Conservation (phyloP, 108 stramenopile species). For the Schizochytrium sp. region DNA sequence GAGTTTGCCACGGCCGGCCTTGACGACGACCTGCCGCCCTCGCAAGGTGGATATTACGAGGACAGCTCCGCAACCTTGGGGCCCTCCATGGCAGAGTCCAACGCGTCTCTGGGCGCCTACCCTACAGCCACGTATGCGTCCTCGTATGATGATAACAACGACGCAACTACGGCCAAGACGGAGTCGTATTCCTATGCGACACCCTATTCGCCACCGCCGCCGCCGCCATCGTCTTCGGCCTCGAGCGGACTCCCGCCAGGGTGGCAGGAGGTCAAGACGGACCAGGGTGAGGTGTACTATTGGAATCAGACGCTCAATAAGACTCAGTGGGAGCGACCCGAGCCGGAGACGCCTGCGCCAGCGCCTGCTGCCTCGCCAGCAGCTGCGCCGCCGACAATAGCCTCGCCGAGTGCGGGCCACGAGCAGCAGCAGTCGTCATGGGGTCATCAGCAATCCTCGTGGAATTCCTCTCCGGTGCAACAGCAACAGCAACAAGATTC, state of each 20-base stretch:
- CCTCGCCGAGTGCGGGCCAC: background rate
- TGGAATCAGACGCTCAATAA: background rate
- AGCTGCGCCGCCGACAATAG: background rate
- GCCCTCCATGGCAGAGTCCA: no score
- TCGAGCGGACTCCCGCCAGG: background rate
- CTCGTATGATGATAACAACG: background rate
- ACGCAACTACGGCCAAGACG: no score
- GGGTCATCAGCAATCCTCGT: no score
- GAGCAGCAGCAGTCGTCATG: no score
- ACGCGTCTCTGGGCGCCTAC: background rate
- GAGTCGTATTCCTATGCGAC: no score
- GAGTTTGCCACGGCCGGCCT: background rate
- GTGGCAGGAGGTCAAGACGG: background rate
- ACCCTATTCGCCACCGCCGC: background rate
- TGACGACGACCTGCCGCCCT: background rate
- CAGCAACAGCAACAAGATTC: no score
- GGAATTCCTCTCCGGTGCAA: no score
- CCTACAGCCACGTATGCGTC: background rate
- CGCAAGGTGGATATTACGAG: background rate
- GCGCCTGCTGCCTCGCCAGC: background rate
- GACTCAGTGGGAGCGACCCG: slow-evolving; percentile 1
- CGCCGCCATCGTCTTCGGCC: background rate
- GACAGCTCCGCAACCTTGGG: background rate
- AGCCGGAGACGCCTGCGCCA: background rate
- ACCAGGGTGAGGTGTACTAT: background rate